These are phyloP conservation scores for Paraurostyla sp. DNA, from an alignment of 73 alveolate genomes.

Conservation along the genomic window DNA sequence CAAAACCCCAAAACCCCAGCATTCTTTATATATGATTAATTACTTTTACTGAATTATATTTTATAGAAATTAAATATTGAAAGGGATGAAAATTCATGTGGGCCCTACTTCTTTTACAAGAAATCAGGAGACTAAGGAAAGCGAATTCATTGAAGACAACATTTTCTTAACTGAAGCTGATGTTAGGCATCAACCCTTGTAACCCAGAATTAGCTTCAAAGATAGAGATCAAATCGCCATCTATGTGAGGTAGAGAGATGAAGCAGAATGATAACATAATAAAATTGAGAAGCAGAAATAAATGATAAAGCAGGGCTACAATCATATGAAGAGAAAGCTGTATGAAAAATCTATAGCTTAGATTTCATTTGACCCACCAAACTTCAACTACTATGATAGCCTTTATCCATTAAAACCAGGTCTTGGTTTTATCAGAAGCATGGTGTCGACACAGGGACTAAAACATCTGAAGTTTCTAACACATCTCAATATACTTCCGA, in stretches of 20 bases:
- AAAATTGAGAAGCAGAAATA: not conserved
- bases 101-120: not conserved
- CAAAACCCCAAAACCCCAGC: too few species aligned
- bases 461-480: not conserved
- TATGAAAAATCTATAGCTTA: not conserved
- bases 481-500: too few species aligned
- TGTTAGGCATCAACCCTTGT: too few species aligned
- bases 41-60: too few species aligned
- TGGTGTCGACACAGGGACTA: not conserved
- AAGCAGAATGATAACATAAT: not conserved
- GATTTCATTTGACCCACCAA: not conserved
- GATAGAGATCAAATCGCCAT: too few species aligned
- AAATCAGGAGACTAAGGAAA: too few species aligned
- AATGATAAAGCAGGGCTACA: not conserved
- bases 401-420: constrained; percentile 23
- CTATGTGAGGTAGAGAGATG: not conserved
- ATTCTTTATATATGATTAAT: too few species aligned
- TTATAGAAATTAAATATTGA: too few species aligned
- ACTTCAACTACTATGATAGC: not conserved
- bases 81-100: constrained; percentile 16
- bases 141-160: too few species aligned
- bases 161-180: too few species aligned
- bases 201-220: too few species aligned
- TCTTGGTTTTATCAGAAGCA: not conserved
- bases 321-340: not conserved